A percentile compares a stretch with the other conserved stretches of the same genome.
These are phyloP conservation scores for Penicillium goetzii DNA, from an alignment of 495 filamentous ascomycete species.

Conservation along the genomic window DNA sequence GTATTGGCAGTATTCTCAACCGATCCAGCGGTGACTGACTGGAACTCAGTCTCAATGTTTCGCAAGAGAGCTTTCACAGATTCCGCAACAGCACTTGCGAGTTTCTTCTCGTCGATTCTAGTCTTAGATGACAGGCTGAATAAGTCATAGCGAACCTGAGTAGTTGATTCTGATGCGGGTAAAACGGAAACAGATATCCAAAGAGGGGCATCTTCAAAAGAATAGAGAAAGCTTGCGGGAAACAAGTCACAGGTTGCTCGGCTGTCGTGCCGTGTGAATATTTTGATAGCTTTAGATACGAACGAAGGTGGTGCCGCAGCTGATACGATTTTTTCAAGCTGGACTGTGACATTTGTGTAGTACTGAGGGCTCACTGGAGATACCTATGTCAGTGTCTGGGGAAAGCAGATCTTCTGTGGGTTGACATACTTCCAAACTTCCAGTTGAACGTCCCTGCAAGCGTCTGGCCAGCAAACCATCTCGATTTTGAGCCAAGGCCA, in stretches of 20 bases:
- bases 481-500: conserved; percentile 19
- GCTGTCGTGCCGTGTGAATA: conserved; percentile 4
- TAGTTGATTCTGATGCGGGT: conserved; percentile 26
- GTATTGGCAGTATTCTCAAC: conserved; percentile 7
- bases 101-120: background rate
- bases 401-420: too few species aligned
- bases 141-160: conserved; percentile 29
- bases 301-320: conserved; percentile 10
- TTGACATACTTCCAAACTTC: conserved; percentile 41
- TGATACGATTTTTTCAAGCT: conserved; percentile 15
- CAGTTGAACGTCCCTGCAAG: conserved; percentile 50
- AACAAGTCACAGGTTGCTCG: conserved; percentile 16
- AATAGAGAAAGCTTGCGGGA: conserved; percentile 25
- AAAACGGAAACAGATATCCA: conserved; percentile 25
- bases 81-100: conserved; percentile 2
- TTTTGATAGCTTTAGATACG: conserved; percentile 9
- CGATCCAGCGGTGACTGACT: background rate
- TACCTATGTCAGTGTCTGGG: background rate
- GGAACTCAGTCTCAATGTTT: conserved; percentile 15
- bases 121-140: conserved; percentile 13
- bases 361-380: conserved; percentile 12
- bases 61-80: background rate
- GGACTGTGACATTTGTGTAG: background rate
- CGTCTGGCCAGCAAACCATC: conserved; percentile 42
- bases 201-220: conserved; percentile 20